phyloP scores from a whole-genome alignment of 1,284 basidiomycete genomes.

The Ceratobasidium sp. region DNA sequence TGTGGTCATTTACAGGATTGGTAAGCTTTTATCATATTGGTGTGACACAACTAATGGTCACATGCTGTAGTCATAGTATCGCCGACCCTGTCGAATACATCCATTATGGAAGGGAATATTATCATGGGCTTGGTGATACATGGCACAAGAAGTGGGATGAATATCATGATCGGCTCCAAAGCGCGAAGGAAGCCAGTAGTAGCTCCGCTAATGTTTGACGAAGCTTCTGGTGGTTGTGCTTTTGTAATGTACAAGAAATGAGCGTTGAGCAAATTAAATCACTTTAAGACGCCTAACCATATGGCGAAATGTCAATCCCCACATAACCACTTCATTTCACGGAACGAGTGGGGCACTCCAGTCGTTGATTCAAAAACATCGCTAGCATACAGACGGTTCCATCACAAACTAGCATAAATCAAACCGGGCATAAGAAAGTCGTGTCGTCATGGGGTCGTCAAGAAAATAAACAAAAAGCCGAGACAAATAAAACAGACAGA shows the following conservation, averaged over 20 bases:
- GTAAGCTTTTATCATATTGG: not conserved
- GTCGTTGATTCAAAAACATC: slow-evolving; percentile 2
- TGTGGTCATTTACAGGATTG: not conserved
- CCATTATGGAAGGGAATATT: not conserved
- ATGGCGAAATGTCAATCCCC: too few relatives aligned
- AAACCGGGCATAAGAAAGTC: slow-evolving; percentile 21
- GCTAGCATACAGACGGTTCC: slow-evolving; percentile 18
- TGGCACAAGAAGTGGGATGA: slow-evolving; percentile 18
- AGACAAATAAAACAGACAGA: not conserved
- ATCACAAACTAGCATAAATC: slow-evolving; percentile 28
- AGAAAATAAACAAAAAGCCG: slow-evolving; percentile 1
- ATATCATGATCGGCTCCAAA: not conserved
- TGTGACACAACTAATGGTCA: too few relatives aligned
- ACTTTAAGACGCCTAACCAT: too few relatives aligned
- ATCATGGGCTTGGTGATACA: not conserved
- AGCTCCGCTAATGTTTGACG: too few relatives aligned
- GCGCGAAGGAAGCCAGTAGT: not conserved
- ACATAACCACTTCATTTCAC: too few relatives aligned
- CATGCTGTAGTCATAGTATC: not conserved
- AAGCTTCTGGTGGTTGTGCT: too few relatives aligned
- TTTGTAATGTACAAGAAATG: too few relatives aligned
- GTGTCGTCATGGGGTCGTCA: slow-evolving; percentile 28
- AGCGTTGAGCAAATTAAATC: too few relatives aligned
- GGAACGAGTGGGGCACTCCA: not conserved
- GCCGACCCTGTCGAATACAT: not conserved